A percentile compares a stretch with the other conserved stretches of the same genome.
These are phyloP conservation scores for Lactarius sanguifluus DNA, from an alignment of 768 basidiomycete genomes.

Conservation along the genomic window DNA sequence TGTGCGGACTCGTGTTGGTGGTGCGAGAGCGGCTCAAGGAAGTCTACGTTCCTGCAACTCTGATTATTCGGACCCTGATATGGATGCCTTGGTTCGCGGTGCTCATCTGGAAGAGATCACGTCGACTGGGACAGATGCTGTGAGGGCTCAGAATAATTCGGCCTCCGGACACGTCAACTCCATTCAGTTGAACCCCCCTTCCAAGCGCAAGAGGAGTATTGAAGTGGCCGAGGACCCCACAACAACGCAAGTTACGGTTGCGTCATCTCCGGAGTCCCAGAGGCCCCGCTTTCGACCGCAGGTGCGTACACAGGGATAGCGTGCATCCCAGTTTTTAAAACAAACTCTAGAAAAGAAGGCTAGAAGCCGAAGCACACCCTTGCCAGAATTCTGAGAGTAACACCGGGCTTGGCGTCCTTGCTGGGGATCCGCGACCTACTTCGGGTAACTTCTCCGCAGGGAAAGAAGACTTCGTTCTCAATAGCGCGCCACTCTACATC, in stretches of 20 bases:
- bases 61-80: slow-evolving; percentile 45
- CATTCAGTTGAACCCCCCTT: not conserved
- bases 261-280: not conserved
- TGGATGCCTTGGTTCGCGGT: slow-evolving; percentile 45
- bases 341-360: slow-evolving; percentile 3
- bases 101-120: slow-evolving; percentile 35
- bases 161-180: not conserved
- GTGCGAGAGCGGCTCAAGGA: slow-evolving; percentile 28
- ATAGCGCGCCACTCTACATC: slow-evolving; percentile 38
- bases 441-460: not conserved
- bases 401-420: not conserved
- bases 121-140: slow-evolving; percentile 7
- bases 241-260: not conserved
- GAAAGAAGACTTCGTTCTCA: slow-evolving; percentile 36
- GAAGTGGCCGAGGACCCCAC: not conserved
- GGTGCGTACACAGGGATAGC: slow-evolving; percentile 3
- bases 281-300: slow-evolving; percentile 7
- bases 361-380: not conserved
- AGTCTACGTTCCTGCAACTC: slow-evolving; percentile 33
- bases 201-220: slow-evolving; percentile 3
- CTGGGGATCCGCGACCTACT: not conserved
- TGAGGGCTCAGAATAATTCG: not conserved
- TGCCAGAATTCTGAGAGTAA: slow-evolving; percentile 12
- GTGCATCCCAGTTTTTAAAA: not conserved
- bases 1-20: slow-evolving; percentile 35